Evolutionary conservation across 441 rosid genomes (phyloP).

Genomic region (Croton laevigatus): DNA sequence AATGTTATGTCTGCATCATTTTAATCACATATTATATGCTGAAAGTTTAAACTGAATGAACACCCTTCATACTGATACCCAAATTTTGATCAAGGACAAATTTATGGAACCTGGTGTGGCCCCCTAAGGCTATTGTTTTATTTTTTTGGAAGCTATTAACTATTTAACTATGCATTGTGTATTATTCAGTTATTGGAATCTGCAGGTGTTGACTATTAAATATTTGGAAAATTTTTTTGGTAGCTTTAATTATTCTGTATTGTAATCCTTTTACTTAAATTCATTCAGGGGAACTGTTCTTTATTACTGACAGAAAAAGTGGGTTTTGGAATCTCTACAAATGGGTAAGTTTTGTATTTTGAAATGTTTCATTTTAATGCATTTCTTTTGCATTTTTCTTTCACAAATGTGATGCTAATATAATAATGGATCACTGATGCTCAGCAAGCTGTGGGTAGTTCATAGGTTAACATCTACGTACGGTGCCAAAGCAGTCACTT

Average conservation of each 20-base stretch:
- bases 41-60: neutral
- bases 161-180: neutral
- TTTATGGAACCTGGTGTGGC: neutral
- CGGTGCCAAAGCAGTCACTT: neutral
- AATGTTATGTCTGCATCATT: neutral
- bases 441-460: neutral
- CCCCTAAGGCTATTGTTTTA: neutral
- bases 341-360: constrained; percentile 55
- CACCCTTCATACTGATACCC: neutral
- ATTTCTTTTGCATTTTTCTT: no score
- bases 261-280: constrained; percentile 13
- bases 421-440: neutral
- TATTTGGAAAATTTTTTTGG: no score
- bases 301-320: constrained; percentile 65
- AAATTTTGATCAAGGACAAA: neutral
- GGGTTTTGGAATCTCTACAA: constrained; percentile 93
- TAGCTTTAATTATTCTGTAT: constrained; percentile 11
- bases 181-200: neutral
- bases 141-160: constrained; percentile 5
- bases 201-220: neutral
- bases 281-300: constrained; percentile 79
- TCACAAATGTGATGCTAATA: neutral
- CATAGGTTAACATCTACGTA: neutral
- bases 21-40: neutral
- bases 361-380: neutral